Base-by-base conservation (phyloP, 352 stramenopile genomes). In the Phytophthora aleatoria region DNA sequence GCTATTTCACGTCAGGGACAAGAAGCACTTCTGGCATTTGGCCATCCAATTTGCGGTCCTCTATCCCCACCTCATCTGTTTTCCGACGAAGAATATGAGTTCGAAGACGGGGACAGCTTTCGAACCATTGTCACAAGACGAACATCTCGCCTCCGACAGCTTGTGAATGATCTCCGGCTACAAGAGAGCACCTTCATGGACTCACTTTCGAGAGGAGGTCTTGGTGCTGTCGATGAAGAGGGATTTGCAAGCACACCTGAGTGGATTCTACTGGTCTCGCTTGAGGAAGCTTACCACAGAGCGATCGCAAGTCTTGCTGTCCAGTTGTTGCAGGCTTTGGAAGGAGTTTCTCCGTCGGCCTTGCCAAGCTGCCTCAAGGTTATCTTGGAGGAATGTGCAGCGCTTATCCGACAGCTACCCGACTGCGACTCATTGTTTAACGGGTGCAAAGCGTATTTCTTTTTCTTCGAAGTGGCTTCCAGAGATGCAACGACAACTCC, bases 381-480 rank as follows among this genome's bases (percentile, higher is more conserved):
- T 26, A 35, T 75, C 20, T 64, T 84, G 12, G 42, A 57, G 1
- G 70, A 87, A 63, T 42, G 89, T 12, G 36, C 67, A 3, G 16
- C 24, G 3, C 42, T 83, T 3, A 41, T 91, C 15, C 74, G 76
- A 16, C 78, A 90, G 50, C 55, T 94, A 10, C 81, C 83, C 1
- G 83, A 91, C 43, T 92, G 81, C 47, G 61, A 79, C 15, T 71
- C 77, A 24, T 54, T 89, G 16, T 89, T 91, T 58, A 55, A 64
- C 27, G 72, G 54, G 2, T 87, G 74, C 24, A 74, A 74, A 51
- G 54, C 72, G 1, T 94, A 94, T 56, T 74, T 81, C 13, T 92
- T 84, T 63, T 94, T 78, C 50, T 91, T 94, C 48, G 80, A 90
- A 31, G 73, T 91, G 13, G 80, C 68, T 5, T 69, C 74, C n/a